A percentile compares a stretch with the other conserved stretches of the same genome.
Evolutionary conservation across 371 early-diverging fungal species (phyloP).

Genomic region (Nosema bombycis): DNA sequence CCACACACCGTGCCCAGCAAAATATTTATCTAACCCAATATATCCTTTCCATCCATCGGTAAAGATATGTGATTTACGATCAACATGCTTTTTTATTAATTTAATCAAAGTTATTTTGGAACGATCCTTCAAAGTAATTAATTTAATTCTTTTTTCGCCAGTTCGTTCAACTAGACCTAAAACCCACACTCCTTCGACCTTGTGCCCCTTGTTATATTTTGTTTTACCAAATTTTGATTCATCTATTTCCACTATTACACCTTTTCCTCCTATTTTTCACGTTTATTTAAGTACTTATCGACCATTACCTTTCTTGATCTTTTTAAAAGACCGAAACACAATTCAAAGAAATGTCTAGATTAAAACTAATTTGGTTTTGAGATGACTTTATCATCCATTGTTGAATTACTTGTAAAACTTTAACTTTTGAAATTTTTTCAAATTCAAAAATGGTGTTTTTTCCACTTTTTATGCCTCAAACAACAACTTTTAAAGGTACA

Average conservation of each 20-base stretch:
- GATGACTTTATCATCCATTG: too few relatives aligned
- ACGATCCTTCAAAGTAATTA: neutral
- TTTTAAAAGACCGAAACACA: too few relatives aligned
- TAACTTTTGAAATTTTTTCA: too few relatives aligned
- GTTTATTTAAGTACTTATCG: too few relatives aligned
- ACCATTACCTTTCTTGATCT: too few relatives aligned
- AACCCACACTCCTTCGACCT: neutral
- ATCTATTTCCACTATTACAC: neutral
- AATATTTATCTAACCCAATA: neutral
- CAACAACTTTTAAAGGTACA: too few relatives aligned
- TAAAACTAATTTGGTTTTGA: too few relatives aligned
- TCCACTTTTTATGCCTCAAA: too few relatives aligned
- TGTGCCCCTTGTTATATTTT: neutral
- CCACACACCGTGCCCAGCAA: neutral
- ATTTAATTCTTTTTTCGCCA: neutral
- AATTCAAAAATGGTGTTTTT: too few relatives aligned
- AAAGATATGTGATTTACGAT: neutral
- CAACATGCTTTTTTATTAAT: neutral
- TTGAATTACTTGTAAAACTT: too few relatives aligned
- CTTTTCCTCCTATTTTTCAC: neutral
- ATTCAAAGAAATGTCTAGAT: too few relatives aligned
- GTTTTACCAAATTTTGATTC: neutral
- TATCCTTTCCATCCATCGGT: neutral
- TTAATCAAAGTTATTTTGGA: neutral
- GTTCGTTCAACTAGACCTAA: neutral